Percentiles rank a stretch among this genome's conserved stretches.
These are phyloP conservation scores for Rhodotorula sp. DNA, from an alignment of 1,284 basidiomycete genomes.

Conservation along the genomic window DNA sequence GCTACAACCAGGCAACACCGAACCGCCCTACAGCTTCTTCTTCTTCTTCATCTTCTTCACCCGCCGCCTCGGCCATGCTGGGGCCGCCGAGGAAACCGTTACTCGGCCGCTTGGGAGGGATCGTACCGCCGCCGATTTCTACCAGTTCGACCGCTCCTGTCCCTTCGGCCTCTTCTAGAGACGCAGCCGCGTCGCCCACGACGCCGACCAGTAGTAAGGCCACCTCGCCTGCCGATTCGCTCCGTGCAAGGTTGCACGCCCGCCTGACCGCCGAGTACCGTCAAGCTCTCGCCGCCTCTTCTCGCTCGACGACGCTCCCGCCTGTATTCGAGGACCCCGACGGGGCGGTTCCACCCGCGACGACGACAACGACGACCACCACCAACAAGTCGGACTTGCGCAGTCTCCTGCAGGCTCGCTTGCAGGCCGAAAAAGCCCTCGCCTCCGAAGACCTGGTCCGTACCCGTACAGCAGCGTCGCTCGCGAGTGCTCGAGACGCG, in stretches of 20 bases:
- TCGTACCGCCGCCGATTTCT: not conserved
- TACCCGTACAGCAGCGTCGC: not conserved
- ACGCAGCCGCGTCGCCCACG: not conserved
- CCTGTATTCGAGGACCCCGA: not conserved
- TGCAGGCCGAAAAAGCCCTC: conserved; percentile 26
- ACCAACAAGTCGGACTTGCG: conserved; percentile 2
- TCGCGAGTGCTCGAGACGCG: not conserved
- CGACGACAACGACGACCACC: not conserved
- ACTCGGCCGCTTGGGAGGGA: conserved; percentile 1
- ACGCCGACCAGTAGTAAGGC: not conserved
- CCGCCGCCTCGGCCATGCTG: too few relatives aligned
- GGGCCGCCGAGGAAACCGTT: not conserved
- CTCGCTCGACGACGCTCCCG: too few relatives aligned
- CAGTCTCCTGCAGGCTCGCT: conserved; percentile 5
- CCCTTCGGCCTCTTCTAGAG: not conserved
- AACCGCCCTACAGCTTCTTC: not conserved
- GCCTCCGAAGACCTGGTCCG: conserved; percentile 13
- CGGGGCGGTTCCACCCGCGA: not conserved
- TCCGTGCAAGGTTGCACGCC: conserved; percentile 23
- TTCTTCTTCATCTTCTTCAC: too few relatives aligned
- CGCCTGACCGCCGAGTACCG: conserved; percentile 38
- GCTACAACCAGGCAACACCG: not conserved
- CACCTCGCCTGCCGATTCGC: not conserved
- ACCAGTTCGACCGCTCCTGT: too few relatives aligned
- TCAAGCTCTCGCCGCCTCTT: conserved; percentile 20